Conservation (phyloP, 257 asterid genomes). For the Verbena officinalis region DNA sequence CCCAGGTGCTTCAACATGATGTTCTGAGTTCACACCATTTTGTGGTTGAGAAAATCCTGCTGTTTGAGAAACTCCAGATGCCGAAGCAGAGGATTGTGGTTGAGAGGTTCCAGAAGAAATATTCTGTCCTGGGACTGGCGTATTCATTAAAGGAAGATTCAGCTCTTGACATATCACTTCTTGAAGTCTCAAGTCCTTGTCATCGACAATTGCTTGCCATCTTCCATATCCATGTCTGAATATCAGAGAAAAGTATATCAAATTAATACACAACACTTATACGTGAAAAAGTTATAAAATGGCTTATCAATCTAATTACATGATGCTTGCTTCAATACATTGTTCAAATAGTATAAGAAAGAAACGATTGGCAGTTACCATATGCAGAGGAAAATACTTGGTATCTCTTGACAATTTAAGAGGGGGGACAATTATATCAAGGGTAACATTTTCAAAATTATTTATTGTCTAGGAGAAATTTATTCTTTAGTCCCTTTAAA, state of each 20-base stretch:
- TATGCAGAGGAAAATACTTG: not conserved
- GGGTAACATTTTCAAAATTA: conserved; percentile 10
- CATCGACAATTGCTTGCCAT: conserved; percentile 98
- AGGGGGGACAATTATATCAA: conserved; percentile 2
- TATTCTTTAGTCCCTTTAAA: conserved; percentile 13
- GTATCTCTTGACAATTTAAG: conserved; percentile 19
- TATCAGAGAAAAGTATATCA: conserved; percentile 32
- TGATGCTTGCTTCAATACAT: conserved; percentile 15
- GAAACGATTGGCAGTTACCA: conserved; percentile 9
- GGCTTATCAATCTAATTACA: conserved; percentile 21
- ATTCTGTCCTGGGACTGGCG: conserved; percentile 61
- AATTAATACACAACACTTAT: conserved; percentile 18
- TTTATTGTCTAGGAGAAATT: not conserved
- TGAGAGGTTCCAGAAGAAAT: conserved; percentile 46
- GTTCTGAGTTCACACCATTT: conserved; percentile 40
- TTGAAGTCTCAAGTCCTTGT: conserved; percentile 81
- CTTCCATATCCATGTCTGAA: conserved; percentile 96
- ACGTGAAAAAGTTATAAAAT: conserved; percentile 12
- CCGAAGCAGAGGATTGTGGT: conserved; percentile 44
- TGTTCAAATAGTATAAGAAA: conserved; percentile 1
- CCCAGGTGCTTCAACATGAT: conserved; percentile 49
- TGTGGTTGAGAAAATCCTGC: conserved; percentile 52
- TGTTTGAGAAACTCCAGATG: conserved; percentile 47
- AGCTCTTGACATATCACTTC: conserved; percentile 91
- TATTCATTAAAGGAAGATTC: conserved; percentile 59